phyloP scores from a whole-genome alignment of 495 filamentous ascomycete genomes.

The Durotheca rogersii region DNA sequence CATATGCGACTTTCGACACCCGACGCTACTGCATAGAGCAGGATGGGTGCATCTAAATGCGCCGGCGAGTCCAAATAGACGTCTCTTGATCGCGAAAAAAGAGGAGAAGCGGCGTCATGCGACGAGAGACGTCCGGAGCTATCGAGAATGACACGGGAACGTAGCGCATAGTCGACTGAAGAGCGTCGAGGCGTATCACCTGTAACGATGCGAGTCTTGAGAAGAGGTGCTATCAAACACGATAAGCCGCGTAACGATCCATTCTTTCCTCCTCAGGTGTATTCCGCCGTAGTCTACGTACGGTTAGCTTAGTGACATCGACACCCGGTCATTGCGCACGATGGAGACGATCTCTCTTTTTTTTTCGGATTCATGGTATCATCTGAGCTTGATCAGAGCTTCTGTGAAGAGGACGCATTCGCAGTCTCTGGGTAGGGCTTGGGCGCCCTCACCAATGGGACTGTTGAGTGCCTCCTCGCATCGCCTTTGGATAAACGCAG shows the following conservation, averaged over 20 bases:
- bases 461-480: no score
- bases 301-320: background rate
- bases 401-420: no score
- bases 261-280: constrained; percentile 3
- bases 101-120: background rate
- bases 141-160: background rate
- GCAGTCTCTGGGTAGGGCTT: no score
- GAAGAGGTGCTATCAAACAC: constrained; percentile 2
- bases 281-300: background rate
- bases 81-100: background rate
- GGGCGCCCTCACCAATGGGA: no score
- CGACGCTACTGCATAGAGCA: background rate
- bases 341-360: no score
- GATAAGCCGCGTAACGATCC: constrained; percentile 23
- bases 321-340: no score
- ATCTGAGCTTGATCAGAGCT: no score
- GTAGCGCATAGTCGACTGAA: background rate
- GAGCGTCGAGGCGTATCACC: background rate
- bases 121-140: background rate
- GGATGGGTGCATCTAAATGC: background rate
- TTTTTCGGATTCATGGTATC: no score
- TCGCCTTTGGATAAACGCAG: no score
- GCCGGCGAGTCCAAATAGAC: background rate
- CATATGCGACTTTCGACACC: background rate
- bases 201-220: background rate